A percentile compares a stretch with the other conserved stretches of the same genome.
Evolutionary conservation across 495 filamentous ascomycete species (phyloP).

Genomic region (Durotheca rogersii): DNA sequence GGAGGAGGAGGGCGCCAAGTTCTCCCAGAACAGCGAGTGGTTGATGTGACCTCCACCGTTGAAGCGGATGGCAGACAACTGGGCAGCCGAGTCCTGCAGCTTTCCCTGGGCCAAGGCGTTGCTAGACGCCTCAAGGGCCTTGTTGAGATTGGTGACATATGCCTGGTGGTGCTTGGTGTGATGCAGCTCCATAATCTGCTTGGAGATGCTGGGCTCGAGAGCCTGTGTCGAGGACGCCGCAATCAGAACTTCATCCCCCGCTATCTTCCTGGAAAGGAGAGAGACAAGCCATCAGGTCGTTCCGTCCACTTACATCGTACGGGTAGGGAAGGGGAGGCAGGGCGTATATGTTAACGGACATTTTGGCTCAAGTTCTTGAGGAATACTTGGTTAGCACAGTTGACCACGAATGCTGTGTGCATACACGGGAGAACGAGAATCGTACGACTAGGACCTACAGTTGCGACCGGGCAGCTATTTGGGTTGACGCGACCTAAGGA

Average conservation of each 20-base stretch:
- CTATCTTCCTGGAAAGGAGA: neutral
- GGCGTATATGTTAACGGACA: constrained; percentile 37
- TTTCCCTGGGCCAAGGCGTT: constrained; percentile 53
- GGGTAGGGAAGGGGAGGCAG: constrained; percentile 47
- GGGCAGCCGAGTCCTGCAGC: constrained; percentile 55
- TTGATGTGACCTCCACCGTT: constrained; percentile 91
- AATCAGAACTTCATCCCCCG: constrained; percentile 10
- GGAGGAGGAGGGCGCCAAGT: constrained; percentile 67
- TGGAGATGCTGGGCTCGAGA: constrained; percentile 86
- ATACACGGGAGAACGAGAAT: too few relatives aligned
- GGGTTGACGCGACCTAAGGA: neutral
- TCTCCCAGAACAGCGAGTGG: constrained; percentile 93
- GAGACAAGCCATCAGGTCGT: neutral
- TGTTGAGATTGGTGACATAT: constrained; percentile 72
- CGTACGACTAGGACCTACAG: too few relatives aligned
- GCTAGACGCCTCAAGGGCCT: constrained; percentile 55
- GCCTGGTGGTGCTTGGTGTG: constrained; percentile 72
- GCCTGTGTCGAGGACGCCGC: constrained; percentile 43
- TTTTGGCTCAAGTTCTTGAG: constrained; percentile 17
- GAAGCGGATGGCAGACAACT: constrained; percentile 84
- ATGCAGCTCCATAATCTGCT: constrained; percentile 92
- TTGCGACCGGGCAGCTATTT: neutral
- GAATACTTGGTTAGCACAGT: neutral
- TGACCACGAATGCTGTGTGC: neutral
- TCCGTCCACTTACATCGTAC: constrained; percentile 47